Percentiles rank a stretch among this genome's conserved stretches.
Evolutionary conservation across 2,329 filamentous ascomycete genomes (phyloP).

Genomic region (Trichoderma sp.): DNA sequence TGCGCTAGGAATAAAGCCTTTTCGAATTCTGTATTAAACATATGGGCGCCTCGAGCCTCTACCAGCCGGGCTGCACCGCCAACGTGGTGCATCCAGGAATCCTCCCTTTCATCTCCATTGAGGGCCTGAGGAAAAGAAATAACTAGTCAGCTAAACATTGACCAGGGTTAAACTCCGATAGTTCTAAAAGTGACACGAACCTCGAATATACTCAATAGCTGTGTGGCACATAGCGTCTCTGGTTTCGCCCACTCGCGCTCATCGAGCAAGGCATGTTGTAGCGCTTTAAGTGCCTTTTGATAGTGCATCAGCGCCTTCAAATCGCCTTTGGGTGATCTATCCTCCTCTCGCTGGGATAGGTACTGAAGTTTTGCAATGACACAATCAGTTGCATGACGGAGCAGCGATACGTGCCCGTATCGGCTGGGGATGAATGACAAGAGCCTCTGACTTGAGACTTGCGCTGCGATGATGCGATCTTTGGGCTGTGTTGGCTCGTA

Average conservation of each 20-base stretch:
- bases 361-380: conserved; percentile 10
- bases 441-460: conserved; percentile 3
- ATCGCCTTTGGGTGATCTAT: not conserved
- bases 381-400: conserved; percentile 8
- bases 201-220: conserved; percentile 1
- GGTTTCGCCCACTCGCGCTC: conserved; percentile 3
- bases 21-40: conserved; percentile 13
- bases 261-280: conserved; percentile 3
- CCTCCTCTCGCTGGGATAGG: not conserved
- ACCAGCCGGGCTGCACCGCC: conserved; percentile 6
- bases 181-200: not conserved
- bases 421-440: conserved; percentile 7
- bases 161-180: not conserved
- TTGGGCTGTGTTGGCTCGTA: conserved; percentile 6
- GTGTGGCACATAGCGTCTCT: conserved; percentile 1
- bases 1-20: conserved; percentile 6
- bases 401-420: not conserved
- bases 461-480: not conserved
- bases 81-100: conserved; percentile 9
- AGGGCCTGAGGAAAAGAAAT: not conserved
- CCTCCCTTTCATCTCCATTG: not conserved
- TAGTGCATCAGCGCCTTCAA: conserved; percentile 3
- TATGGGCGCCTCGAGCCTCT: conserved; percentile 10
- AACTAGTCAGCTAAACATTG: not conserved
- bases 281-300: conserved; percentile 5